Conservation (phyloP, 2,329 filamentous ascomycete species). For the Calonectria pauciramosa region DNA sequence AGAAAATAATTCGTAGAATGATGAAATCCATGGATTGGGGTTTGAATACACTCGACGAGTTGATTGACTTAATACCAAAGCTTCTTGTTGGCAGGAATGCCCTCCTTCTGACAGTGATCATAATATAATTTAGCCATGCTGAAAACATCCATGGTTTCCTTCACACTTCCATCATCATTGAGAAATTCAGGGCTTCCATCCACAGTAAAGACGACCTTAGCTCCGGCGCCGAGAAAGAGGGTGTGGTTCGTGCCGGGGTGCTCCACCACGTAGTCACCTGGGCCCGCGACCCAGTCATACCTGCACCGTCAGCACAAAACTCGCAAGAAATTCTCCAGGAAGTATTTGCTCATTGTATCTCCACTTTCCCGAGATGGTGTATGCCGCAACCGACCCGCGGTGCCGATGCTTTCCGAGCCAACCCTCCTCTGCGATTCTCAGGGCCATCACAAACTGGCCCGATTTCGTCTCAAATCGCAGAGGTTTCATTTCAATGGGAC, state of each 20-base stretch:
- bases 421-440: background rate
- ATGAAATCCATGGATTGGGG: background rate
- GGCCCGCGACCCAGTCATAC: background rate
- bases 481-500: background rate
- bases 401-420: background rate
- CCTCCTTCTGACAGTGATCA: background rate
- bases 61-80: background rate
- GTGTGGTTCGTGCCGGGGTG: background rate
- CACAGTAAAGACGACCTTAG: background rate
- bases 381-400: background rate
- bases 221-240: background rate
- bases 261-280: background rate
- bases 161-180: background rate
- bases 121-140: background rate
- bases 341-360: background rate
- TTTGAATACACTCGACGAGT: background rate
- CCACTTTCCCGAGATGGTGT: background rate
- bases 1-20: no score
- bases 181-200: background rate
- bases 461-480: background rate
- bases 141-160: background rate
- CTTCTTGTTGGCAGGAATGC: background rate
- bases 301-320: background rate
- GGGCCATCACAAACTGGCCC: background rate
- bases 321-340: background rate